These are phyloP conservation scores for Diaporthe ilicicola DNA, from an alignment of 2,329 filamentous ascomycete genomes.

Conservation along the genomic window DNA sequence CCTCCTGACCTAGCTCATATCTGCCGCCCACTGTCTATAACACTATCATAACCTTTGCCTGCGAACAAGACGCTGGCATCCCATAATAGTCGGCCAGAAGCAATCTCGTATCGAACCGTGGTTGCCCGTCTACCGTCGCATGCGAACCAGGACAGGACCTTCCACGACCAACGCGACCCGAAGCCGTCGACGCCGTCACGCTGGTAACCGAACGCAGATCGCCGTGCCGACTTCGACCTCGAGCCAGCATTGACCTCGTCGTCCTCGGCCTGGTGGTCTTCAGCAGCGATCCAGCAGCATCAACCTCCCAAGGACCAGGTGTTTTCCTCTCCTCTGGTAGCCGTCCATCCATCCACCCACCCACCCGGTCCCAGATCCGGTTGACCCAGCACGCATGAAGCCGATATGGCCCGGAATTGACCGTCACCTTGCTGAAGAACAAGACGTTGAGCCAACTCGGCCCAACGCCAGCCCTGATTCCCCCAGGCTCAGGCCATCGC, in stretches of 20 bases:
- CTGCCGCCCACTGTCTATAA: slow-evolving; percentile 25
- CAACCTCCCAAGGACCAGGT: not conserved
- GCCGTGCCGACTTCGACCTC: not conserved
- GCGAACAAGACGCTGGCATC: slow-evolving; percentile 10
- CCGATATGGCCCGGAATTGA: slow-evolving; percentile 43
- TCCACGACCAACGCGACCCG: slow-evolving; percentile 1
- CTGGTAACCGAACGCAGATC: slow-evolving; percentile 14
- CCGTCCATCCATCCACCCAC: not conserved
- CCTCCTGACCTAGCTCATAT: slow-evolving; percentile 17
- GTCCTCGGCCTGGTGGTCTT: slow-evolving; percentile 3
- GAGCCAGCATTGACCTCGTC: slow-evolving; percentile 19
- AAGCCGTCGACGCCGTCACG: slow-evolving; percentile 8
- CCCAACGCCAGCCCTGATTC: slow-evolving; percentile 1
- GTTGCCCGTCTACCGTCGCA: not conserved
- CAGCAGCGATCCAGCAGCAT: not conserved
- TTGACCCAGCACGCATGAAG: slow-evolving; percentile 38
- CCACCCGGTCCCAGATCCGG: not conserved
- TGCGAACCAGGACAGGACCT: slow-evolving; percentile 23
- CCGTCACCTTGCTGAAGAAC: slow-evolving; percentile 36
- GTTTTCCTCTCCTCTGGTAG: not conserved
- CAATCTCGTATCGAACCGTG: slow-evolving; percentile 5
- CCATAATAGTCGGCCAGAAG: not conserved
- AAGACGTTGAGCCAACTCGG: slow-evolving; percentile 30
- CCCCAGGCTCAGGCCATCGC: slow-evolving; percentile 19
- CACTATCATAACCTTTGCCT: not conserved